Conservation (phyloP, 1,139 yeast genomes). For the Saccharomyces hybrid region DNA sequence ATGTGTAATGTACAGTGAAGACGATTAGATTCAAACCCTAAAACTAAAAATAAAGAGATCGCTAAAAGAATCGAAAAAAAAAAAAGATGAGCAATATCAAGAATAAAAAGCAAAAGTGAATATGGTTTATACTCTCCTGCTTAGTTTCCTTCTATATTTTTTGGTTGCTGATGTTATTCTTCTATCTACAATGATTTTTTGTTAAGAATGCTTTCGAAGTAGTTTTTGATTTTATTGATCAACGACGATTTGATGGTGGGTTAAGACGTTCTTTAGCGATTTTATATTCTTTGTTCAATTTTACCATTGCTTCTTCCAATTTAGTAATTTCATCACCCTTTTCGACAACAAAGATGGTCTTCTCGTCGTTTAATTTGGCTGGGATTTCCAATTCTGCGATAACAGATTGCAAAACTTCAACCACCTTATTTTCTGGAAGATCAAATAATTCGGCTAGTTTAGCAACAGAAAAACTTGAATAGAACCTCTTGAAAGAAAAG, state of each 20-base stretch:
- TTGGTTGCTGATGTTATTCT: conserved; percentile 1
- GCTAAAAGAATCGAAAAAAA: not conserved
- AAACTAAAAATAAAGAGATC: not conserved
- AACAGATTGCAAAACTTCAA: conserved; percentile 63
- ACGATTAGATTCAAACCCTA: not conserved
- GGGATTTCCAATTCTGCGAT: conserved; percentile 67
- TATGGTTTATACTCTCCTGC: not conserved
- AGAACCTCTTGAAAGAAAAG: conserved; percentile 73
- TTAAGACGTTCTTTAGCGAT: conserved; percentile 30
- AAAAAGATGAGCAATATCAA: not conserved
- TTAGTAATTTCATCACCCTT: conserved; percentile 76
- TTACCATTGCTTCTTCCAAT: conserved; percentile 82
- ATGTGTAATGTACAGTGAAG: conserved; percentile 1
- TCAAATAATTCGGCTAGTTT: conserved; percentile 63
- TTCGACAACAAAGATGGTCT: conserved; percentile 50
- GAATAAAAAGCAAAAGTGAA: not conserved
- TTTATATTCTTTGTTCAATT: conserved; percentile 71
- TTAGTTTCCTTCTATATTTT: not conserved
- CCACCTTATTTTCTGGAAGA: conserved; percentile 48
- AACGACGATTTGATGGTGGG: conserved; percentile 20
- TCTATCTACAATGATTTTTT: not conserved
- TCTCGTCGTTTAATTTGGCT: conserved; percentile 56
- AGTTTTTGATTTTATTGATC: conserved; percentile 3
- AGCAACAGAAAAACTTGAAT: conserved; percentile 63
- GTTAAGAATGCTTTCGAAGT: not conserved